phyloP scores from a whole-genome alignment of 164 flowering plant species.

The Dillenia suffruticosa region DNA sequence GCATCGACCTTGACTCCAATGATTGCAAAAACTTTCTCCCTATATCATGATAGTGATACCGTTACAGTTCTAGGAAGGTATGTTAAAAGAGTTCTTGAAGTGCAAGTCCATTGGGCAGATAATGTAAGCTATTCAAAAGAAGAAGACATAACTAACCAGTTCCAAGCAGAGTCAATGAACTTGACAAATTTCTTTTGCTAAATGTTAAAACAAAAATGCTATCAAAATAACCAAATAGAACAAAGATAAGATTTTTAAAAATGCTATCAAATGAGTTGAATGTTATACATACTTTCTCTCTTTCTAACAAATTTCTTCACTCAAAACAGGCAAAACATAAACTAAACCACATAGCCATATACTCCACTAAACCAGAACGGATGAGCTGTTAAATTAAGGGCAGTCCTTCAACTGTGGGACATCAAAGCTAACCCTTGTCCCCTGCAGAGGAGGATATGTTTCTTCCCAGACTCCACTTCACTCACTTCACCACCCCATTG shows the following conservation, averaged over 20 bases:
- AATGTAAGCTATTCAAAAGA: not conserved
- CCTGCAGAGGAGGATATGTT: too few relatives aligned
- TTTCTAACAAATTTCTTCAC: not conserved
- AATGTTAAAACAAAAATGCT: not conserved
- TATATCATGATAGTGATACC: slow-evolving; percentile 40
- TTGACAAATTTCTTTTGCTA: slow-evolving; percentile 68
- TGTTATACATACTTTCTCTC: too few relatives aligned
- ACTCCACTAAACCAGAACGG: too few relatives aligned
- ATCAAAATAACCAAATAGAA: not conserved
- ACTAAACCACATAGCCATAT: too few relatives aligned
- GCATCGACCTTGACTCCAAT: slow-evolving; percentile 93
- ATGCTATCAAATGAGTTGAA: too few relatives aligned
- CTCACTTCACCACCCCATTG: too few relatives aligned
- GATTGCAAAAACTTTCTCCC: slow-evolving; percentile 86
- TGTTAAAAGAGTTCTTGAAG: not conserved
- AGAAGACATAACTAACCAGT: slow-evolving; percentile 45
- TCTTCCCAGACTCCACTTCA: too few relatives aligned
- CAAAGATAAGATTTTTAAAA: not conserved
- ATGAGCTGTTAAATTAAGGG: too few relatives aligned
- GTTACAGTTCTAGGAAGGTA: too few relatives aligned
- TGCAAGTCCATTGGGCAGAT: not conserved
- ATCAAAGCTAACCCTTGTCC: too few relatives aligned
- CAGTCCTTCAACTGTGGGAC: too few relatives aligned
- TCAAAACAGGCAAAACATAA: not conserved
- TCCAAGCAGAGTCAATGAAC: slow-evolving; percentile 61